These are phyloP conservation scores for Lophium mytilinum DNA, from an alignment of 495 filamentous ascomycete genomes.

Conservation along the genomic window DNA sequence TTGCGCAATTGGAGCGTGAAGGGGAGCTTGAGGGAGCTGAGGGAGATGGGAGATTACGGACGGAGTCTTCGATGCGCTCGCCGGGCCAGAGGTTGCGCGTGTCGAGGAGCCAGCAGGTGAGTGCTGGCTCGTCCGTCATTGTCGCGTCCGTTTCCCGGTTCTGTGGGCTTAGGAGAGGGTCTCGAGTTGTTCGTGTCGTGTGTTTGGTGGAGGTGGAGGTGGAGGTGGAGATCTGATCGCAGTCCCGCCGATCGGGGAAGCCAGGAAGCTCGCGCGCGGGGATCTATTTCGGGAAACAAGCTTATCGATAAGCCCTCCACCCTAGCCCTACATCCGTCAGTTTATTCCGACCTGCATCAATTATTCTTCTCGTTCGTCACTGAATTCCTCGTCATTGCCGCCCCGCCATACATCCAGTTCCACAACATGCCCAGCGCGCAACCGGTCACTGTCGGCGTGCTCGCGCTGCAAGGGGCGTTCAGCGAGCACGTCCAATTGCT, in stretches of 20 bases:
- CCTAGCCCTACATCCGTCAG: neutral
- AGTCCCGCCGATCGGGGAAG: neutral
- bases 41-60: neutral
- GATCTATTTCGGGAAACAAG: neutral
- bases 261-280: conserved; percentile 2
- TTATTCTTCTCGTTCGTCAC: neutral
- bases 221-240: neutral
- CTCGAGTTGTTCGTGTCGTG: too few relatives aligned
- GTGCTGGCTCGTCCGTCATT: neutral
- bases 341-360: too few relatives aligned
- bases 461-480: conserved; percentile 92
- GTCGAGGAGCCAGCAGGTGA: conserved; percentile 37
- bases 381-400: neutral
- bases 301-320: conserved; percentile 13
- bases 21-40: neutral
- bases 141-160: conserved; percentile 72
- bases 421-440: neutral
- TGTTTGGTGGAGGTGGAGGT: neutral
- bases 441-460: conserved; percentile 63
- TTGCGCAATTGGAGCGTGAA: neutral
- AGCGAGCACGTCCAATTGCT: conserved; percentile 77
- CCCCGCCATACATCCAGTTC: conserved; percentile 3
- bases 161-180: too few relatives aligned
- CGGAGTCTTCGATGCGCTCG: conserved; percentile 28
- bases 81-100: conserved; percentile 34